Base-by-base conservation (phyloP, 371 early-diverging fungal genomes). In the Mucor ambiguus region DNA sequence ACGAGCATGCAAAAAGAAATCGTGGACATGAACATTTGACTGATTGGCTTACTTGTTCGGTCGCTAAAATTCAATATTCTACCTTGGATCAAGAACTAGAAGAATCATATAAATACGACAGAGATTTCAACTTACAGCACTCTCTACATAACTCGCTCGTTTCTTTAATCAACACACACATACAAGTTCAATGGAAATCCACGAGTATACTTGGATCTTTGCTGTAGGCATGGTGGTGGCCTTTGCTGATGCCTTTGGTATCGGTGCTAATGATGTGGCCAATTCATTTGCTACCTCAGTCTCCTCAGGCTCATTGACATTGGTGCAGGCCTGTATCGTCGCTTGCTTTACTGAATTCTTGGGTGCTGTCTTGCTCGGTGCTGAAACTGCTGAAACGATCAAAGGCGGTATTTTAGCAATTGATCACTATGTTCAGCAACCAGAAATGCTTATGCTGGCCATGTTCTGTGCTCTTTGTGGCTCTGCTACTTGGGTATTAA, bases 261-360 rank as follows among this genome's bases (percentile, higher is more conserved):
- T 92, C 60, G 95, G 95, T 69, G 94, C 96, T 41, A 95, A 95
- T 76, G 96, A 95, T 78, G 95, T 95, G 12, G 90, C 95, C 71
- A 95, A 95, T 71, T 85, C 93, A 5, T 95, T 94, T 70, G 92
- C 95, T 37, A 92, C 93, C n/a, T 92, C 95, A 18, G 93, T 95
- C 52, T 90, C 90, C 18, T 92, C 95, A 3, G 89, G 92, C 11
- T 90, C 95, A 8, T 68, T 95, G 49, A 88, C 89, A 11, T 74
- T 94, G 35, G 67, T 61, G 6, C 91, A 92, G 73, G 95, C 95
- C 10, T 84, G 87, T 70, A 72, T 82, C 33, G 87, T 94, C 68
- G 95, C 95, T 62, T 77, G 91, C 66, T 92, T 95, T 68, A 92
- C 95, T 22, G 95, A 95, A 76, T 92, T 94, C 60, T 71, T 89